Percentiles rank a stretch among this genome's conserved stretches.
Evolutionary conservation across 2,329 filamentous ascomycete genomes (phyloP).

Genomic region (Colletotrichum lini): DNA sequence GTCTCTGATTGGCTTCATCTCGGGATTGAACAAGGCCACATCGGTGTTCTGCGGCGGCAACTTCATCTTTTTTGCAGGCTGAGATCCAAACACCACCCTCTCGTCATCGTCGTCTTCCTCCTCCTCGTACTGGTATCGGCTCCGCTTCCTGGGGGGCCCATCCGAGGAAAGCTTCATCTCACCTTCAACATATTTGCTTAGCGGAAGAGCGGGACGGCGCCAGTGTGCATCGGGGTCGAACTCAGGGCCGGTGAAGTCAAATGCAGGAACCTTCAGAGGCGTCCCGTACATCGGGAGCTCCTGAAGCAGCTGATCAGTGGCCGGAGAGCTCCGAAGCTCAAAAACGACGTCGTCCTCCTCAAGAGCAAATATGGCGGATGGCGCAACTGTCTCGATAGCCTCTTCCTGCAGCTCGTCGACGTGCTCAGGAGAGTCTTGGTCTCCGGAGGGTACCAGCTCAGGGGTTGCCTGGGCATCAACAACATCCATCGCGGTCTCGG

Average conservation of each 20-base stretch:
- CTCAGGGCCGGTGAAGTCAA: conserved; percentile 70
- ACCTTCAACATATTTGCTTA: conserved; percentile 89
- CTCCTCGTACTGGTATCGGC: conserved; percentile 87
- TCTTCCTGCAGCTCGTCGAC: conserved; percentile 60
- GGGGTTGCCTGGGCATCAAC: conserved; percentile 71
- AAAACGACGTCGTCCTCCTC: conserved; percentile 87
- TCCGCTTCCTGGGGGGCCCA: conserved; percentile 80
- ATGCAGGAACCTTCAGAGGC: conserved; percentile 70
- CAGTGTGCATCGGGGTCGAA: conserved; percentile 78
- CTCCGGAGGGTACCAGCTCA: conserved; percentile 75
- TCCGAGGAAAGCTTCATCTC: conserved; percentile 79
- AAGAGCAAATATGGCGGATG: conserved; percentile 87
- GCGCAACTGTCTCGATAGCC: conserved; percentile 68
- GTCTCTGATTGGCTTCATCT: conserved; percentile 91
- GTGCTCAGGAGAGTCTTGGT: conserved; percentile 70
- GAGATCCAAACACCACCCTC: conserved; percentile 54
- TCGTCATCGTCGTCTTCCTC: conserved; percentile 72
- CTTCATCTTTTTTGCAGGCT: conserved; percentile 51
- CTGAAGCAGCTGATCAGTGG: conserved; percentile 81
- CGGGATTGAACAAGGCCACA: conserved; percentile 89
- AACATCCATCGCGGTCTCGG: conserved; percentile 51
- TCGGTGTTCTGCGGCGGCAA: conserved; percentile 79
- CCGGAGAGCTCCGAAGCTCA: conserved; percentile 79
- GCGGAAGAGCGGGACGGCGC: conserved; percentile 82
- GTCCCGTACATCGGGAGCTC: conserved; percentile 86